A percentile compares a stretch with the other conserved stretches of the same genome.
Conservation (phyloP, 202 grass and related monocot genomes). For the Carex arenaria region DNA sequence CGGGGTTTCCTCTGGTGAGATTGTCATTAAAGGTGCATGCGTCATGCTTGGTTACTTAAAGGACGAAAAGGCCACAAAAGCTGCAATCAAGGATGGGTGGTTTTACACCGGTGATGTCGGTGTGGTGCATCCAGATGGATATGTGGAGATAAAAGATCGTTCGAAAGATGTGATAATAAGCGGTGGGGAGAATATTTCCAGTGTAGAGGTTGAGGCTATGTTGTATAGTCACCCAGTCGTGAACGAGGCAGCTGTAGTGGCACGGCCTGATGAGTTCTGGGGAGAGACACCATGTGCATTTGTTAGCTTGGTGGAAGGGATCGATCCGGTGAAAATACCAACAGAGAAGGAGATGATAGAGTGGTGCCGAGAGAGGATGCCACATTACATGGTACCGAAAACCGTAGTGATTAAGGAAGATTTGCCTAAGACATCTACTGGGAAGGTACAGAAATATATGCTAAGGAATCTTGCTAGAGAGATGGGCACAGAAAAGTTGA, state of each 20-base stretch:
- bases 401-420: constrained; percentile 53
- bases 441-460: constrained; percentile 75
- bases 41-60: constrained; percentile 65
- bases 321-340: not conserved
- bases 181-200: constrained; percentile 93
- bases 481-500: constrained; percentile 31
- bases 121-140: constrained; percentile 85
- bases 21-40: constrained; percentile 59
- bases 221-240: constrained; percentile 64
- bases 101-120: constrained; percentile 93
- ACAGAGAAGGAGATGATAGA: constrained; percentile 40
- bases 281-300: constrained; percentile 90
- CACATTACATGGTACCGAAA: constrained; percentile 74
- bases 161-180: constrained; percentile 98
- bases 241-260: constrained; percentile 73
- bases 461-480: constrained; percentile 49
- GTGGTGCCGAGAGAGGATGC: constrained; percentile 76
- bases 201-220: constrained; percentile 83
- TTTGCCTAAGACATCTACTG: constrained; percentile 87
- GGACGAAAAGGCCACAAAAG: constrained; percentile 32
- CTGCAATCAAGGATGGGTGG: constrained; percentile 52
- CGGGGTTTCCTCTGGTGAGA: constrained; percentile 50
- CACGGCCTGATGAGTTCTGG: constrained; percentile 59
- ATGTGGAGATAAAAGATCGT: constrained; percentile 79
- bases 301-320: constrained; percentile 48